Base-by-base conservation (phyloP, 768 basidiomycete genomes). In the Termitomyces sp. region DNA sequence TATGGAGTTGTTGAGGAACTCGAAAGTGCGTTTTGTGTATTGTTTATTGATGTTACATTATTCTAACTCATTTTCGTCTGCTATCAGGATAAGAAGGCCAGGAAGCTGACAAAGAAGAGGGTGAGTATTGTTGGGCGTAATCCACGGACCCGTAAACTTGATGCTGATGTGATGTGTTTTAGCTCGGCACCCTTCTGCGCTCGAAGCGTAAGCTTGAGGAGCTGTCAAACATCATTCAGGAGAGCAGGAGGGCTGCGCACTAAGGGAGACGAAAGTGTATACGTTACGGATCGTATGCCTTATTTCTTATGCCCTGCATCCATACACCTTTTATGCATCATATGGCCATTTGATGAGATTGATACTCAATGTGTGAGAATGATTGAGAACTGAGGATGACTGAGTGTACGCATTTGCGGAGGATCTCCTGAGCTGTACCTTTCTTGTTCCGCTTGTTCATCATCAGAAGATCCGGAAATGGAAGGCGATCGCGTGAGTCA, bases 141-240 rank as follows among this genome's bases (percentile, higher is more conserved):
- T 51, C 42, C 3, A 7, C 10, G 56, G 23, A 43, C 14, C 37
- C n/a, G 37, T 5, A 19, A 21, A 35, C 56, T n/a, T 51, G 43
- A 54, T 49, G 57, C 57, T 52, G 37, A 56, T 55, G 34, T 19
- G 30, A 44, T 54, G 55, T 44, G 37, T 46, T 27, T 56, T 67
- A 94, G 94, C 88, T 99, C 68, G 97, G 97, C 37, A 98, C 97
- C n/a, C 83, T 98, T 64, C 79, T 95, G 69, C 93, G 97, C 66
- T 96, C 95, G 65, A 99, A 98, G 80, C 88, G 94, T 79, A 99
- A 99, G 84, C 75, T 99, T 71, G 97, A 99, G 77, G 96, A 99
- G 78, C 85, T 99, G 64, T 79, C 86, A 59, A 84, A 68, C 54
- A 85, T 98, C 70, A 96, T 99, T 79, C 89, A 91, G 79, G 91